These are phyloP conservation scores for Podospora appendiculata DNA, from an alignment of 495 filamentous ascomycete species.

Conservation along the genomic window DNA sequence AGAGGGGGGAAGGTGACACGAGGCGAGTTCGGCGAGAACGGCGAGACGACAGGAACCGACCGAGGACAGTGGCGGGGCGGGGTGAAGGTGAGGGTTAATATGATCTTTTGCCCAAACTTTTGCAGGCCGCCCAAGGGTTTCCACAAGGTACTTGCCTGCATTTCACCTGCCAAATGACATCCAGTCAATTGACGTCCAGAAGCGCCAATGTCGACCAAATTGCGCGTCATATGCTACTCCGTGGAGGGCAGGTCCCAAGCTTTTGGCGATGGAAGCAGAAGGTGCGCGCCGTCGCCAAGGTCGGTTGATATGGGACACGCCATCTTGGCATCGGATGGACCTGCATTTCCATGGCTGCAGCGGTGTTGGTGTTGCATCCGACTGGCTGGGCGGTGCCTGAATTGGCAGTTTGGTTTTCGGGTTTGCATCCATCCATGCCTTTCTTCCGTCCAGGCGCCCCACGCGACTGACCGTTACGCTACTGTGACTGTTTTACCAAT, in stretches of 20 bases:
- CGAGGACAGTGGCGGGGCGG: too few species aligned
- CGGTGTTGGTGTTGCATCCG: too few species aligned
- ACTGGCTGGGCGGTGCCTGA: background rate
- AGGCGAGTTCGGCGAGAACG: too few species aligned
- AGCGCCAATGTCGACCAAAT: background rate
- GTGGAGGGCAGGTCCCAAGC: background rate
- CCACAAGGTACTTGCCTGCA: background rate
- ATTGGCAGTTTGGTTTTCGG: background rate
- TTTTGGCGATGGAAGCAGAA: background rate
- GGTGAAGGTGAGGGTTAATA: too few species aligned
- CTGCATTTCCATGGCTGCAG: background rate
- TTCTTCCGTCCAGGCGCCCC: too few species aligned
- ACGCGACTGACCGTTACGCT: too few species aligned
- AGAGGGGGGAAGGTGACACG: background rate
- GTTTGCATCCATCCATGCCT: too few species aligned
- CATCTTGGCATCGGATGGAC: background rate
- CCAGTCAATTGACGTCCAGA: background rate
- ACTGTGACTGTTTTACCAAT: too few species aligned
- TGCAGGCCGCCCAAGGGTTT: background rate
- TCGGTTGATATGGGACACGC: background rate
- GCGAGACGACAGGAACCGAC: too few species aligned
- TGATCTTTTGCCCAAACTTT: background rate
- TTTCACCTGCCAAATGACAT: background rate
- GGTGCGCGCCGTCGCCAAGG: background rate
- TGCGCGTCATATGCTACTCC: background rate